A percentile compares a stretch with the other conserved stretches of the same genome.
phyloP scores from a whole-genome alignment of 306 rosid genomes.

The Vigna radiata region DNA sequence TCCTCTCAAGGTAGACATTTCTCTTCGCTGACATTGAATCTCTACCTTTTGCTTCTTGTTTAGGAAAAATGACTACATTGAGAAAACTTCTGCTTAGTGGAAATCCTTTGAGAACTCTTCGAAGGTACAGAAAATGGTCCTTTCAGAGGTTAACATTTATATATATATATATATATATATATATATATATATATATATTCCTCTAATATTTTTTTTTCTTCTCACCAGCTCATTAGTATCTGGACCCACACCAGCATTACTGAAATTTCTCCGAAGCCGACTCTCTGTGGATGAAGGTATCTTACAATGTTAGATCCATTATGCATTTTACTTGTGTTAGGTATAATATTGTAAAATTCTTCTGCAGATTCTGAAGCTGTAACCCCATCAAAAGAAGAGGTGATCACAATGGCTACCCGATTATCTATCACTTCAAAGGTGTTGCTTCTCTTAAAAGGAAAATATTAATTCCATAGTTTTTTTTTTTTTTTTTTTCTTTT shows the following conservation, averaged over 20 bases:
- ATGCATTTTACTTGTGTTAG: conserved; percentile 25
- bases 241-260: conserved; percentile 81
- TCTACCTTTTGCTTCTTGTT: conserved; percentile 41
- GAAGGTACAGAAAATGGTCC: conserved; percentile 64
- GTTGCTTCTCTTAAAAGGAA: conserved; percentile 36
- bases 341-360: conserved; percentile 39
- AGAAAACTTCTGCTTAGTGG: conserved; percentile 88
- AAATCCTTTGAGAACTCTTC: conserved; percentile 84
- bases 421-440: conserved; percentile 92
- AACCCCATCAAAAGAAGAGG: conserved; percentile 65
- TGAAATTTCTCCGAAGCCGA: conserved; percentile 82
- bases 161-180: background rate
- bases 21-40: conserved; percentile 15
- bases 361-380: conserved; percentile 67
- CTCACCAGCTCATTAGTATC: conserved; percentile 81
- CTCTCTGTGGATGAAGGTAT: conserved; percentile 86
- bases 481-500: background rate
- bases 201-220: conserved; percentile 38
- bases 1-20: conserved; percentile 14
- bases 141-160: conserved; percentile 31
- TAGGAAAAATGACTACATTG: conserved; percentile 93
- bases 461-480: conserved; percentile 21
- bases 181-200: too few species aligned
- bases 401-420: conserved; percentile 78
- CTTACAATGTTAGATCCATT: conserved; percentile 20